phyloP scores from a whole-genome alignment of 2,329 filamentous ascomycete genomes.

The Amylocarpus encephaloides region DNA sequence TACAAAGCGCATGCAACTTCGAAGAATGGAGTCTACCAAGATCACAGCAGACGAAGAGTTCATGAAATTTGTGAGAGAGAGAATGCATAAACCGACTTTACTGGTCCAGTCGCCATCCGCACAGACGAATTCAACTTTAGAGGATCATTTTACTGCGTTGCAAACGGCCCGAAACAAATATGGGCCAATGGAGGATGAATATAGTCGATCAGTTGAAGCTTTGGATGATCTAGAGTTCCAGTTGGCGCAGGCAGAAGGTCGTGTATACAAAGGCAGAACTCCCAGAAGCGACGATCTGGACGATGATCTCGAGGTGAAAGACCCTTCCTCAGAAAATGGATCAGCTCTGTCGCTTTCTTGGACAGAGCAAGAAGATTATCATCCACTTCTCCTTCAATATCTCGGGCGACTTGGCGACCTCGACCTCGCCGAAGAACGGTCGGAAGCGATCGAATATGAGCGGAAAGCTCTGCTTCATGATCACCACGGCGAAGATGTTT shows the following conservation, averaged over 20 bases:
- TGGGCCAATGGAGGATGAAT: constrained; percentile 16
- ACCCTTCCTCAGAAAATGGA: neutral
- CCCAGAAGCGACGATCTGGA: neutral
- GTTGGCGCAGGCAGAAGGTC: constrained; percentile 9
- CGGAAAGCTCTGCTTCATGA: neutral
- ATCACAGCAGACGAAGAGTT: constrained; percentile 10
- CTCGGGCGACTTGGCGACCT: constrained; percentile 15
- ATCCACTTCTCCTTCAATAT: constrained; percentile 11
- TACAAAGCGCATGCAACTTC: constrained; percentile 7
- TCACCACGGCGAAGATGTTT: neutral
- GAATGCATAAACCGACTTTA: neutral
- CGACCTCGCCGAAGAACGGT: constrained; percentile 13
- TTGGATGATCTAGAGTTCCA: constrained; percentile 15
- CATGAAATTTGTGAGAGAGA: constrained; percentile 11
- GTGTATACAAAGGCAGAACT: constrained; percentile 3
- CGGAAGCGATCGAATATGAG: constrained; percentile 7
- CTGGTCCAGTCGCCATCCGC: neutral
- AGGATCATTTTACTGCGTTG: constrained; percentile 4
- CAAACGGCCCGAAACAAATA: constrained; percentile 16
- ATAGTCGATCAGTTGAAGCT: constrained; percentile 8
- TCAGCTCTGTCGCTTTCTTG: neutral
- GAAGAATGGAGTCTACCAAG: constrained; percentile 6
- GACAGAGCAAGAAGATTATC: constrained; percentile 2
- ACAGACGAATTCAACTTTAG: neutral
- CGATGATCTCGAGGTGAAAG: neutral